Evolutionary conservation across 345 rosid species (phyloP), one percentile per base, ranked within the genome.

Genomic region (Tarenaya hassleriana): DNA sequence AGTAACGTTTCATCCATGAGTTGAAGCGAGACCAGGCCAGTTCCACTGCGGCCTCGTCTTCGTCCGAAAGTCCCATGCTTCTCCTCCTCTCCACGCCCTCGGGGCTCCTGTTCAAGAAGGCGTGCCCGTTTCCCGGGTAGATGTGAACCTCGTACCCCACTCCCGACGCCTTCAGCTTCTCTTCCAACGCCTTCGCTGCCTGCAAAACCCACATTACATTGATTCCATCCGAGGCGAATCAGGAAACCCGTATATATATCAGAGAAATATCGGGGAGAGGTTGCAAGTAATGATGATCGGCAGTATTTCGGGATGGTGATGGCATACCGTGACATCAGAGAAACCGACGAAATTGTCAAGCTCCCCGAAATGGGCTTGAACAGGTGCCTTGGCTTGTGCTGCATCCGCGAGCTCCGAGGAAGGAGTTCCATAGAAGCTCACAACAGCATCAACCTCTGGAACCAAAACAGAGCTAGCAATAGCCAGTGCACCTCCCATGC

Each of bases 401-500:
- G 95, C 78, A 55, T 91, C 86, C n/a, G 96, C 96, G 18, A 92
- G 96, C 64, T 75, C 80, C 0, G 88, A 48, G 16, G 96, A 72
- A 66, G 96, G 95, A 46, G 79, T 77, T 37, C 96, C 96, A 47
- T 88, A 92, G 61, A 92, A 92, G 12, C 84, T 80, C 50, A 83
- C 96, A 67, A 73, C 95, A 55, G 90, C 83, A 71, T 88, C 96
- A 13, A 83, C 94, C 55, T 75, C 90, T 8, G 86, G 95, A 62
- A 81, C 77, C 70, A 88, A 77, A 57, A 84, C 98, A 61, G 96
- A 79, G 67, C 90, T 88, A 58, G 98, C 95, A 58, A 92, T 81
- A 52, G 95, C 61, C 49, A 92, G 68, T 43, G 96, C 96, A 64
- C 96, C 95, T 14, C 90, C 98, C 95, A 92, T 84, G 73, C 98